Evolutionary conservation across 192 early-diverging fungal genomes (phyloP).

Genomic region (Coemansia sp.): DNA sequence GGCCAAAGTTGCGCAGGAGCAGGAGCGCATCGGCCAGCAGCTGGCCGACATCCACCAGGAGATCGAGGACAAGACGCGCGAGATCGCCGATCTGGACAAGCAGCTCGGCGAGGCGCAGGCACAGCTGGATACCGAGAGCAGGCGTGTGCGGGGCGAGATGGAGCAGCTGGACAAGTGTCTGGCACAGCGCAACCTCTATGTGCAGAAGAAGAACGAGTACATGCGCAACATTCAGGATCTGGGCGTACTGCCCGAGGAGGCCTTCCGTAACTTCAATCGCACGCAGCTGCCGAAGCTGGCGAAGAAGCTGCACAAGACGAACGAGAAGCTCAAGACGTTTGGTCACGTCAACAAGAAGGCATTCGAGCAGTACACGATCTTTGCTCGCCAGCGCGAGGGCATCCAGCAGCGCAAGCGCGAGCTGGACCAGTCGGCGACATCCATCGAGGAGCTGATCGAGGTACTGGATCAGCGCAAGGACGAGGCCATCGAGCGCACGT

Average conservation of each 20-base stretch:
- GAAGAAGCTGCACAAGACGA: constrained; percentile 71
- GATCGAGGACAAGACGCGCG: constrained; percentile 44
- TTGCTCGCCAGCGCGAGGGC: constrained; percentile 84
- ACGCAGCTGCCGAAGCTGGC: constrained; percentile 57
- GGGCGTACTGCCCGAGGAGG: constrained; percentile 92
- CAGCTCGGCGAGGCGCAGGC: constrained; percentile 40
- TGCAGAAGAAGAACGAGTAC: constrained; percentile 86
- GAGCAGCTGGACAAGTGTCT: constrained; percentile 72
- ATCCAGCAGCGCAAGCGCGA: constrained; percentile 84
- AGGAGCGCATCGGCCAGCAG: constrained; percentile 30
- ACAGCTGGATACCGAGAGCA: constrained; percentile 33
- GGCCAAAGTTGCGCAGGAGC: constrained; percentile 21
- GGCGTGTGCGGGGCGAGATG: constrained; percentile 34
- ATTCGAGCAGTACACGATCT: constrained; percentile 95
- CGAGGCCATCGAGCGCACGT: constrained; percentile 95
- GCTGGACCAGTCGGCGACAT: constrained; percentile 74
- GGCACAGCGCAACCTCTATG: constrained; percentile 65
- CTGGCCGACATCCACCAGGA: constrained; percentile 36
- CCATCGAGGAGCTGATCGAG: constrained; percentile 86
- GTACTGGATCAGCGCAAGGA: constrained; percentile 95
- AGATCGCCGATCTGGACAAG: constrained; percentile 52
- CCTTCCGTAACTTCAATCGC: constrained; percentile 65
- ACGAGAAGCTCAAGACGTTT: constrained; percentile 86
- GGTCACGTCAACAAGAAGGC: constrained; percentile 98
- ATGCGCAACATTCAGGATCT: constrained; percentile 87